Base-by-base conservation (phyloP, 352 stramenopile genomes). In the Aphanomyces astaci region DNA sequence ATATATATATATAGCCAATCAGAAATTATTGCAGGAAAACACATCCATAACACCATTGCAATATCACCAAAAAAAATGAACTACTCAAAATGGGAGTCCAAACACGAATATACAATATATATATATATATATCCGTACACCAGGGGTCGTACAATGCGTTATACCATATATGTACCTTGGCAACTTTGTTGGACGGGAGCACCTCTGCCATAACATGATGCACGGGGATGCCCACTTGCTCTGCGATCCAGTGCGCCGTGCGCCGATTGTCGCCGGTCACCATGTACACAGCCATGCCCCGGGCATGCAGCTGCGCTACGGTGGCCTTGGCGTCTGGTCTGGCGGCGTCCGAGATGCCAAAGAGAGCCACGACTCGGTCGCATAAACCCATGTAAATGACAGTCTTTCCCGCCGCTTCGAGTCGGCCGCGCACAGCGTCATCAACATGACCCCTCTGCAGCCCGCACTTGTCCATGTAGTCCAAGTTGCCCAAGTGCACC, bases 241-340 rank as follows among this genome's bases (percentile, higher is more conserved):
- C 74, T 1, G 96, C 97, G 71, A 99, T 94, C 10, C 88, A 90
- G 68, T 87, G 75, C 22, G 97, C 97, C 11, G 97, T 99, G 27
- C 89, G 79, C 24, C 75, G 73, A 76, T 99, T 99, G 77, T 99
- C 97, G 24, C 97, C 97, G n/a, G 97, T 99, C n/a, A 99, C 78
- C 95, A 99, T 99, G 87, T 92, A 98, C 17, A 99, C 89, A 31
- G 98, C 86, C 31, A 99, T 78, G 1, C 90, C 88, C 78, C 97
- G 96, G 39, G 93, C 64, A 63, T 91, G 80, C 39, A 99, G 81
- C 73, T 94, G 92, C 64, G 79, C 87, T 4, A 99, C 79, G 28
- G 94, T 95, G 46, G 84, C 78, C 45, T 88, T 81, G 7, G 96
- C 95, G 70, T 98, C 95, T 1, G 89, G 79, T 33, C 97, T 97